Base-by-base conservation (phyloP, 768 basidiomycete species). In the Rhodotorula diobovata region DNA sequence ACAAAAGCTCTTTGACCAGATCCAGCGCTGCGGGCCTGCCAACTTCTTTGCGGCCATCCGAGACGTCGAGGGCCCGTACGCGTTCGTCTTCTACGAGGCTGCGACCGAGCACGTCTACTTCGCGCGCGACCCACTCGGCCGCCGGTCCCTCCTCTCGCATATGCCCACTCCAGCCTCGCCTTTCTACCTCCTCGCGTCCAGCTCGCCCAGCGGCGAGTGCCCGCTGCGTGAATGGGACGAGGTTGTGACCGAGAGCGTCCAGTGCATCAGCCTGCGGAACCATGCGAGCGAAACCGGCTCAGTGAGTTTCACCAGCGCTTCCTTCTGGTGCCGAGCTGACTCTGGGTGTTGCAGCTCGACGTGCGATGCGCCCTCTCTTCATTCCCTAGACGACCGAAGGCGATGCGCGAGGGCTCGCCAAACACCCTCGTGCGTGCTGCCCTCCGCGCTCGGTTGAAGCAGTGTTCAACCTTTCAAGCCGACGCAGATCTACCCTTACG, bases 1-100 rank as follows among this genome's bases (percentile, higher is more conserved):
- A 1, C 81, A 81, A 51, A 85, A 84, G 72, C 80, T 87, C 1
- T 83, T 85, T 60, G 75, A 79, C 15, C 68, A 65, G 30, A 71
- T 86, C 41, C 76, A 64, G 37, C 59, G 74, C 7, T 64, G 72
- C 15, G 78, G 77, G 0, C 59, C 79, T 6, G 83, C 83, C 48
- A 81, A 84, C n/a, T 80, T 92, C 41, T 78, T 82, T 35, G 78
- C 82, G 58, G 76, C 87, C 0, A 82, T 93, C 53, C 85, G 85
- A 34, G 79, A 73, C 37, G 82, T 93, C 25, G 91, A 94, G 78
- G 92, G 92, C 64, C 92, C 92, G 87, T 93, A 91, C 79, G 91
- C 90, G 0, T 87, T 93, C 73, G 86, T 88, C 2, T 91, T 86
- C 78, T 92, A 88, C 78, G 85, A 89, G 65, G 56, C 61, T 4